Base-by-base conservation (phyloP, 139 green algal species). In the Astrephomene gubernaculifera region DNA sequence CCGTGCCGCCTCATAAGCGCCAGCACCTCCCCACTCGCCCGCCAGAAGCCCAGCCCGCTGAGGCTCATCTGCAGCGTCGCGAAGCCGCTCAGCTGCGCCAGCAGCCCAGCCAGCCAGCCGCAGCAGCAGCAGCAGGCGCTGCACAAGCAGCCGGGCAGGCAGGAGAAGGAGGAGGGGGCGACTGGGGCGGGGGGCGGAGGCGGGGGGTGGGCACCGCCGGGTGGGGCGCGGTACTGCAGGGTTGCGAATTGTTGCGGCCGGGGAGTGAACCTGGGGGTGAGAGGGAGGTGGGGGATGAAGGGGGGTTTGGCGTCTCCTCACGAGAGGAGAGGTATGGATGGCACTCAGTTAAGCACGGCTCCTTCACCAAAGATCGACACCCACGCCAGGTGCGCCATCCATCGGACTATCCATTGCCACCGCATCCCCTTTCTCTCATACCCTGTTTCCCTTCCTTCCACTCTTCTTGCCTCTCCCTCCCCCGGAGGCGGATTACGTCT, bases 1-100 rank as follows among this genome's bases (percentile, higher is more conserved):
- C 44, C 25, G 38, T 83, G 72, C 19, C 76, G 65, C 27, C 60
- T 10, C 39, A 72, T 29, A 38, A 83, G 76, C 19, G 29, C 60
- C 76, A 83, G 60, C 57, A 33, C 76, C 60, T 61, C 60, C 52
- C n/a, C 17, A 0, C 31, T 39, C 2, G 76, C 60, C 27, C 19
- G 29, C 60, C 57, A 73, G 76, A 83, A 83, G 33, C 60, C 60
- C 76, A 49, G 39, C 1, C 76, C 76, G 57, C 57, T 63, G 60
- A 83, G 72, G 57, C 29, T 31, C 76, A 83, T 83, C 60, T 63
- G 39, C 0, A 83, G 60, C 14, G 76, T 83, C 21, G 76, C 76
- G 41, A 73, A 83, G 60, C 72, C 60, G 57, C 27, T 83, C 60
- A 83, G 61, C 76, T 63, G 38, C 54, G 57, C 74, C 38, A 71